These are phyloP conservation scores for Rhazya stricta DNA, from an alignment of 257 asterid genomes.

Conservation along the genomic window DNA sequence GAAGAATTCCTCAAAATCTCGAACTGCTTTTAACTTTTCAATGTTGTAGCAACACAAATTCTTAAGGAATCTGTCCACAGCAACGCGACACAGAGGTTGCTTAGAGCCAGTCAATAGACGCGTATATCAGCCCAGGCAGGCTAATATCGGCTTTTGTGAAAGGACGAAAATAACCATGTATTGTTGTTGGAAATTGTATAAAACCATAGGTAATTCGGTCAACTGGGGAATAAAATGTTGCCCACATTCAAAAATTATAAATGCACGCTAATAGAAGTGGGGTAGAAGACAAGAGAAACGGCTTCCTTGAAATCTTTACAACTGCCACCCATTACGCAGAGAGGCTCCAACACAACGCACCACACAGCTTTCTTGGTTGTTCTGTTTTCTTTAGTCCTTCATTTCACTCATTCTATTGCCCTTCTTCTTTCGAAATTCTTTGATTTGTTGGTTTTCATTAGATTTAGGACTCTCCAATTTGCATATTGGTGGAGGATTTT, in stretches of 20 bases:
- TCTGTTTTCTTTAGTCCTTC: conserved; percentile 1
- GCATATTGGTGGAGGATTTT: neutral
- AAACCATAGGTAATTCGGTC: neutral
- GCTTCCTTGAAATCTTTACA: conserved; percentile 46
- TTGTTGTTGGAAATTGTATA: neutral
- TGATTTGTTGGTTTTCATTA: conserved; percentile 2
- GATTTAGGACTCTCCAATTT: neutral
- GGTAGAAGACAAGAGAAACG: conserved; percentile 50
- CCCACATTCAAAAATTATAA: conserved; percentile 12
- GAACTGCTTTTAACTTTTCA: neutral
- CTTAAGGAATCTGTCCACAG: neutral
- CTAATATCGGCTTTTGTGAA: neutral
- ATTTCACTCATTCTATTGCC: neutral
- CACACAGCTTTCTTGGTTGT: conserved; percentile 7
- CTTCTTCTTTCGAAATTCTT: neutral
- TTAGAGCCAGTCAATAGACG: conserved; percentile 45
- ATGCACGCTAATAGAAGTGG: conserved; percentile 13
- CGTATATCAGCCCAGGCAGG: conserved; percentile 22
- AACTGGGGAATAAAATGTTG: neutral
- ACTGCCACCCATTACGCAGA: conserved; percentile 39
- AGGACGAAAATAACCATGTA: neutral
- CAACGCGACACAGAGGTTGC: conserved; percentile 18
- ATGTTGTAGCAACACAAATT: neutral
- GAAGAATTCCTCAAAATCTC: too few relatives aligned
- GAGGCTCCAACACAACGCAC: conserved; percentile 25